phyloP scores from a whole-genome alignment of 148 eudicot genomes.

The Rhododendron griersonianum region DNA sequence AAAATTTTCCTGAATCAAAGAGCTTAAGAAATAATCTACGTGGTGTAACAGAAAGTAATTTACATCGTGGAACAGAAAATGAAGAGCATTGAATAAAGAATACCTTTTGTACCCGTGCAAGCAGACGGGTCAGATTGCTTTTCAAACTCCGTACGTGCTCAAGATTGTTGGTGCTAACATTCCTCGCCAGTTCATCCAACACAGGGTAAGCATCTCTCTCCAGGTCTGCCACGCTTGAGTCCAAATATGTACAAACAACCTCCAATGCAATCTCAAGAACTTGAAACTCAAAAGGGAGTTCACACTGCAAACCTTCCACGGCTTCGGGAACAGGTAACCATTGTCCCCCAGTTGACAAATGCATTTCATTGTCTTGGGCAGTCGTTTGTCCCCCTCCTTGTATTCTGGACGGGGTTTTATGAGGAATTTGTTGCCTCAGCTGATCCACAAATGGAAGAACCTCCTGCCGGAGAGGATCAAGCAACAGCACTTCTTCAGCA shows the following conservation, averaged over 20 bases:
- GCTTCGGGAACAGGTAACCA: slow-evolving; percentile 57
- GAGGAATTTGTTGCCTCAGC: slow-evolving; percentile 70
- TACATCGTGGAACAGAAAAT: neutral
- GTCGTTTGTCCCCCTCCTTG: slow-evolving; percentile 29
- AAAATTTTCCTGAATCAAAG: neutral
- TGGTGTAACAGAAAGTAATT: neutral
- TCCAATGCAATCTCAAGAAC: slow-evolving; percentile 89
- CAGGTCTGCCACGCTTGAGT: slow-evolving; percentile 77
- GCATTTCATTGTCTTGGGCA: slow-evolving; percentile 37
- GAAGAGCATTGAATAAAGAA: neutral
- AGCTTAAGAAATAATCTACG: neutral
- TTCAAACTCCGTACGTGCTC: slow-evolving; percentile 93
- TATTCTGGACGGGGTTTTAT: slow-evolving; percentile 24
- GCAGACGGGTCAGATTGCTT: slow-evolving; percentile 89
- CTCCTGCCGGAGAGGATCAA: slow-evolving; percentile 94
- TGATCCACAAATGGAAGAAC: slow-evolving; percentile 99
- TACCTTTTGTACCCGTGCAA: slow-evolving; percentile 99
- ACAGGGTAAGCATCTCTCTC: slow-evolving; percentile 93
- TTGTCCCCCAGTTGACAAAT: slow-evolving; percentile 35
- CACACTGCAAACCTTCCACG: slow-evolving; percentile 58
- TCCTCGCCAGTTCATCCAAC: slow-evolving; percentile 83
- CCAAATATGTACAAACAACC: slow-evolving; percentile 83
- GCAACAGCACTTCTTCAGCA: slow-evolving; percentile 93
- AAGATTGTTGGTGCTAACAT: slow-evolving; percentile 91
- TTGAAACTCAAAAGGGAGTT: slow-evolving; percentile 94